These are phyloP conservation scores for Abelmoschus esculentus DNA, from an alignment of 345 rosid species.

Conservation along the genomic window DNA sequence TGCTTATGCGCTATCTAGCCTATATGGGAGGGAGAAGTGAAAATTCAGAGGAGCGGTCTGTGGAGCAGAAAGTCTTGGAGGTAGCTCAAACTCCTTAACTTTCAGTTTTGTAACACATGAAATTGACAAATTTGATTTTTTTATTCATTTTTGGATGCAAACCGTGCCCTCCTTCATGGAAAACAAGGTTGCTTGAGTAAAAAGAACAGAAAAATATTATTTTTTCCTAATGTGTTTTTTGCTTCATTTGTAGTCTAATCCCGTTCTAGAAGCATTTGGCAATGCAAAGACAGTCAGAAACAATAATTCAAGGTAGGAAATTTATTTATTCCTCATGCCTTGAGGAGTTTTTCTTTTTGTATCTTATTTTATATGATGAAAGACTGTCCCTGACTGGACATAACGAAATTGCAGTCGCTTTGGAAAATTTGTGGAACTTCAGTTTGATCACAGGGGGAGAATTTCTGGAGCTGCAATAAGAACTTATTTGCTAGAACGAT, in stretches of 20 bases:
- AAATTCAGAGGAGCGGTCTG: conserved; percentile 62
- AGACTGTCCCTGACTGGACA: conserved; percentile 11
- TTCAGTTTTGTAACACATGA: conserved; percentile 3
- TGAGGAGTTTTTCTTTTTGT: not conserved
- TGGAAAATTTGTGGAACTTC: conserved; percentile 99
- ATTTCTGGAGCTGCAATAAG: conserved; percentile 98
- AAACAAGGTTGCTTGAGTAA: not conserved
- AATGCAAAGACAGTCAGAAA: conserved; percentile 97
- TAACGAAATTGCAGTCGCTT: conserved; percentile 61
- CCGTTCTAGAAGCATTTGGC: conserved; percentile 98
- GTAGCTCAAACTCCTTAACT: conserved; percentile 25
- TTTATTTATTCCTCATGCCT: conserved; percentile 7
- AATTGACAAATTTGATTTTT: conserved; percentile 4
- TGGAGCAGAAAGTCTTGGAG: conserved; percentile 98
- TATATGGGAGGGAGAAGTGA: conserved; percentile 91
- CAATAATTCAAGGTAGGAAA: conserved; percentile 74
- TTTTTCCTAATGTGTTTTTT: conserved; percentile 3
- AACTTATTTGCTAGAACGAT: conserved; percentile 90
- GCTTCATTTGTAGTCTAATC: conserved; percentile 64
- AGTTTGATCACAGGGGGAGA: conserved; percentile 72
- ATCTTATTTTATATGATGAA: conserved; percentile 14
- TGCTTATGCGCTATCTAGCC: conserved; percentile 93
- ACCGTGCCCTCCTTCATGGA: not conserved
- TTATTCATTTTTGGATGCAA: not conserved
- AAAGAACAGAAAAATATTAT: not conserved